Base-by-base conservation (phyloP, 2,329 filamentous ascomycete genomes). In the Fusarium sp. region DNA sequence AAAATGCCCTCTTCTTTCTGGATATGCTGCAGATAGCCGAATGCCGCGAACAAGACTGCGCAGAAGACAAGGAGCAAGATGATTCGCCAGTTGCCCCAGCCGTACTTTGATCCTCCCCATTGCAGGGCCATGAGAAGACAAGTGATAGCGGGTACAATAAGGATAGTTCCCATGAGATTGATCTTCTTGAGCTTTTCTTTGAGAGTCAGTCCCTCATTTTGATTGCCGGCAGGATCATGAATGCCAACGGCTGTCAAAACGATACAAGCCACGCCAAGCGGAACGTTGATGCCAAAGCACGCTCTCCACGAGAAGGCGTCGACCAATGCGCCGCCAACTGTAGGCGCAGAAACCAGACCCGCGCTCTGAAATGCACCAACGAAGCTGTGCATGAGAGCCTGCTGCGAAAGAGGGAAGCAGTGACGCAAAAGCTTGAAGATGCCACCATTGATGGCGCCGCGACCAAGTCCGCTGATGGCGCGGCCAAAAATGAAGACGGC, bases 401-500 rank as follows among this genome's bases (percentile, higher is more conserved):
- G 75, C 2, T 74, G 71, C 0, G 68, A 68, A 3, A 78, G 70
- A 0, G 76, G 77, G 3, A 78, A 78, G 9, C 69, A 76, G 35
- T 77, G 71, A 0, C 75, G 74, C 1, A 78, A 35, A 2, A 78
- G 75, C 40, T 78, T 78, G 10, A 78, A 74, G 18, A 78, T 10
- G 3, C 77, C 77, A 0, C 77, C 77, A 5, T 78, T 78, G 6
- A 78, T 68, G 5, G 73, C 76, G 0, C 77, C 77, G 1, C 76
- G 73, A 1, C 83, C 83, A 8, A 84, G 67, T 14, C 83, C 83
- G 8, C 79, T 80, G 6, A 84, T 68, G 4, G 82, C 82, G 1
- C 83, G 81, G 2, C 83, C 83, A 18, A 83, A 70, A 29, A 85
- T 82, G 29, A 85, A 81, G 22, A 78, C 68, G 1, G 79, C 75